phyloP scores from a whole-genome alignment of 345 rosid genomes.

The Eucalyptus dawsonii region DNA sequence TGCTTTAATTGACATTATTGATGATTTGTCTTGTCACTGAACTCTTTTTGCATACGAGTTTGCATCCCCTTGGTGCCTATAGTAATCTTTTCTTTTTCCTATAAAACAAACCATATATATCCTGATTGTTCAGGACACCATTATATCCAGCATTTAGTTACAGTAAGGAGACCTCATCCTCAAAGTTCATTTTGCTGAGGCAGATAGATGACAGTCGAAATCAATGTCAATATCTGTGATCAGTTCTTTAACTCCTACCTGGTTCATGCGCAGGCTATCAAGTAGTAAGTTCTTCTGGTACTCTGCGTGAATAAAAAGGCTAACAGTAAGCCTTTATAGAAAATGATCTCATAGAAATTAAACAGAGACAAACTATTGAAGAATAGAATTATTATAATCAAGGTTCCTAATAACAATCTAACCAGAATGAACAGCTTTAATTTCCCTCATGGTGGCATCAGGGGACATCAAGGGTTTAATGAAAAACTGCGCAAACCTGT shows the following conservation, averaged over 20 bases:
- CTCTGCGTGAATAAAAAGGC: constrained; percentile 31
- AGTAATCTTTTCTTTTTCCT: background rate
- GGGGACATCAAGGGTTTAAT: constrained; percentile 83
- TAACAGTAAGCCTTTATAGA: background rate
- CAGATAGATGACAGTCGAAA: background rate
- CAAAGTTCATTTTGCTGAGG: background rate
- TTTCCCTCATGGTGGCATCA: constrained; percentile 85
- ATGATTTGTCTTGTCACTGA: background rate
- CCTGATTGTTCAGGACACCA: background rate
- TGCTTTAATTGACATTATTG: background rate
- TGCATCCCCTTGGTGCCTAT: background rate
- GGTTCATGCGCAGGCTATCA: constrained; percentile 69
- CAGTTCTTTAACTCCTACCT: constrained; percentile 27
- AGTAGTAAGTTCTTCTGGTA: constrained; percentile 84
- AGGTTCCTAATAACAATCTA: background rate
- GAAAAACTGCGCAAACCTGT: constrained; percentile 86
- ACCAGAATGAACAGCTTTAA: constrained; percentile 96
- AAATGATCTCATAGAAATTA: background rate
- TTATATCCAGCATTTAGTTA: background rate
- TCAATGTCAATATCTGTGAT: background rate
- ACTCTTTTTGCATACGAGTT: background rate
- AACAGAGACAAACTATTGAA: background rate
- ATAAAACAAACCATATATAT: background rate
- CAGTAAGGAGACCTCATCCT: background rate
- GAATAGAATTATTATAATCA: background rate